Conservation (phyloP, 768 basidiomycete species). For the Trametes villosa region DNA sequence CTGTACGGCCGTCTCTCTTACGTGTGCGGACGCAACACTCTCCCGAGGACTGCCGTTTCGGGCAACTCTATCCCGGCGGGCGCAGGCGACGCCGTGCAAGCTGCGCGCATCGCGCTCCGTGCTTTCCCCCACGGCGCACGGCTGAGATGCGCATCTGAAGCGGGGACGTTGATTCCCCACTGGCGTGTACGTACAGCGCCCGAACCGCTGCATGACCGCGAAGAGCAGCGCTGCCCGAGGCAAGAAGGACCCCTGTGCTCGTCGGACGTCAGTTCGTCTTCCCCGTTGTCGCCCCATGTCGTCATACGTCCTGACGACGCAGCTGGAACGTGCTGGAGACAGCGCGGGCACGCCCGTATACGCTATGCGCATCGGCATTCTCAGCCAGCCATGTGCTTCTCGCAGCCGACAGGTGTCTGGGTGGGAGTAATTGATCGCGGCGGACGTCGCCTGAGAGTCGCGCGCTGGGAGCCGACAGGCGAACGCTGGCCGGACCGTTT, state of each 20-base stretch:
- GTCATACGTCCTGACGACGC: conserved; percentile 1
- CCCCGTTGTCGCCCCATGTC: neutral
- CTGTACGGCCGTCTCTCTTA: conserved; percentile 12
- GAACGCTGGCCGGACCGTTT: conserved; percentile 12
- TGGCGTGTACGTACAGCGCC: neutral
- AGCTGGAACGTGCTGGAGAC: neutral
- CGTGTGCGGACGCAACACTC: conserved; percentile 12
- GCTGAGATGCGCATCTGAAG: conserved; percentile 9
- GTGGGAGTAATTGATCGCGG: conserved; percentile 18
- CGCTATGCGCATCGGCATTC: conserved; percentile 18
- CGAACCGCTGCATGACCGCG: neutral
- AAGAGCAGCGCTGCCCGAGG: too few relatives aligned
- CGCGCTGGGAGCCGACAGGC: conserved; percentile 11
- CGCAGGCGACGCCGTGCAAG: neutral
- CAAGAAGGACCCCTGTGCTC: neutral
- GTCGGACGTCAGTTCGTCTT: conserved; percentile 3
- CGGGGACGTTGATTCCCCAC: conserved; percentile 15
- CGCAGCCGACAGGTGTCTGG: conserved; percentile 16
- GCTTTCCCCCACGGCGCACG: neutral
- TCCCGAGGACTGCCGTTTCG: neutral
- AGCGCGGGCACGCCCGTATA: neutral
- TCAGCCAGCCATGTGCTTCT: conserved; percentile 18
- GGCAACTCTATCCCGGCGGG: neutral
- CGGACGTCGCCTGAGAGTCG: conserved; percentile 1
- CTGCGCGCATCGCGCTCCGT: neutral